A percentile compares a stretch with the other conserved stretches of the same genome.
phyloP scores from a whole-genome alignment of 1,284 basidiomycete genomes.

The Moesziomyces globuligerus region DNA sequence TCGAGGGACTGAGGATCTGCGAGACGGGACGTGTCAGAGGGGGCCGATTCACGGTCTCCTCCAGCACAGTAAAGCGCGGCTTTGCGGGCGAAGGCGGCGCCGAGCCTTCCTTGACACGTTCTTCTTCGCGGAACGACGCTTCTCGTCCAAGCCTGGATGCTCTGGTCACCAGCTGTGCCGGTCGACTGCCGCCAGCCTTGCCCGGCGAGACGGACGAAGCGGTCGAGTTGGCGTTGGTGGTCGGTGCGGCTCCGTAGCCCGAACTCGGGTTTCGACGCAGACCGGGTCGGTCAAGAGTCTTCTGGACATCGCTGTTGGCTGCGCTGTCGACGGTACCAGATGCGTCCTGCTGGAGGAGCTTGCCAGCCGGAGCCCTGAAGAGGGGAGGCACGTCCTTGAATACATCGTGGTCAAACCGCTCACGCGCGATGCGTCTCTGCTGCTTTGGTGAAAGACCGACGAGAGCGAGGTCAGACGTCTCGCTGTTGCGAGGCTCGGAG shows the following conservation, averaged over 20 bases:
- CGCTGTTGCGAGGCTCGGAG: conserved; percentile 37
- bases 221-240: conserved; percentile 27
- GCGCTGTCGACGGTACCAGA: conserved; percentile 20
- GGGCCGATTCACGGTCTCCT: conserved; percentile 11
- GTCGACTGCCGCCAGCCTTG: conserved; percentile 12
- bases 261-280: conserved; percentile 42
- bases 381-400: conserved; percentile 48
- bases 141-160: conserved; percentile 28
- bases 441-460: conserved; percentile 40
- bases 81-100: conserved; percentile 18
- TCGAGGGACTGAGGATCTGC: conserved; percentile 28
- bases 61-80: conserved; percentile 19
- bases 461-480: conserved; percentile 34
- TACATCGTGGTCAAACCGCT: conserved; percentile 59
- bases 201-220: conserved; percentile 40
- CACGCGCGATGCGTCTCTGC: conserved; percentile 49
- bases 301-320: conserved; percentile 25
- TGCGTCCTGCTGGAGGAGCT: conserved; percentile 1
- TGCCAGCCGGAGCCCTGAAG: conserved; percentile 12
- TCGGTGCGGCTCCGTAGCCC: conserved; percentile 17
- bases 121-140: conserved; percentile 28
- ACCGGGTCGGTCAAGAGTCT: conserved; percentile 31
- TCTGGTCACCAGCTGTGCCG: conserved; percentile 4
- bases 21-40: conserved; percentile 29
- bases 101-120: conserved; percentile 7